Percentiles rank a stretch among this genome's conserved stretches.
These are phyloP conservation scores for Pleurotus tuoliensis DNA, from an alignment of 768 basidiomycete genomes.

Conservation along the genomic window DNA sequence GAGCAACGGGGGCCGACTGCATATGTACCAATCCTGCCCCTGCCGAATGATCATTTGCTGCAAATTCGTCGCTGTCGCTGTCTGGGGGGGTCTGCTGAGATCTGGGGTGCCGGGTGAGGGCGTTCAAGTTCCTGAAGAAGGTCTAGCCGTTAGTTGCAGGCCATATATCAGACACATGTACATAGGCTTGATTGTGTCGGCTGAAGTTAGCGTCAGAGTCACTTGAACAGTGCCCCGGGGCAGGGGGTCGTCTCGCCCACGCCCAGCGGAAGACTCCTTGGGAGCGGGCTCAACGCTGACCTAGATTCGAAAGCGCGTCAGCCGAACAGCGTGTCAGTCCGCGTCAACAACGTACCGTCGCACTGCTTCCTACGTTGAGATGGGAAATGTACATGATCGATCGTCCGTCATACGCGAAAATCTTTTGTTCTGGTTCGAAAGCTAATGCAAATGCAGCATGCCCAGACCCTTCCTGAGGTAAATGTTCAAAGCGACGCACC, in stretches of 20 bases:
- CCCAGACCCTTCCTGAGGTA: too few species aligned
- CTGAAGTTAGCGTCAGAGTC: conserved; percentile 31
- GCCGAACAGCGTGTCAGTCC: too few species aligned
- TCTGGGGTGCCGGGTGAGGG: conserved; percentile 14
- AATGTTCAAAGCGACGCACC: conserved; percentile 7
- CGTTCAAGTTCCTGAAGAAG: conserved; percentile 23
- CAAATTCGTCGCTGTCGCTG: conserved; percentile 39
- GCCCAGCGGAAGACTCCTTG: too few species aligned
- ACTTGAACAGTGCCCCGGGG: conserved; percentile 28
- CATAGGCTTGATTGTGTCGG: conserved; percentile 32
- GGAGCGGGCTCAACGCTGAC: too few species aligned
- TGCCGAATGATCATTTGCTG: conserved; percentile 45
- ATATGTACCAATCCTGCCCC: conserved; percentile 35
- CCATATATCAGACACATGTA: conserved; percentile 9
- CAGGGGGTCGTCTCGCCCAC: background rate
- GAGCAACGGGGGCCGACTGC: too few species aligned
- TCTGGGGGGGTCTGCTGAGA: conserved; percentile 16
- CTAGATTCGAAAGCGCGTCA: too few species aligned
- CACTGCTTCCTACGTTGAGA: conserved; percentile 23
- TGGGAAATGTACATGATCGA: conserved; percentile 37
- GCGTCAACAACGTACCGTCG: conserved; percentile 19
- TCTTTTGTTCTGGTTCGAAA: conserved; percentile 17
- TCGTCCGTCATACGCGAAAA: conserved; percentile 42
- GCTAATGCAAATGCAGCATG: background rate
- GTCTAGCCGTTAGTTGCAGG: background rate